Base-by-base conservation (phyloP, 768 basidiomycete genomes). In the Cubamyces sp. region DNA sequence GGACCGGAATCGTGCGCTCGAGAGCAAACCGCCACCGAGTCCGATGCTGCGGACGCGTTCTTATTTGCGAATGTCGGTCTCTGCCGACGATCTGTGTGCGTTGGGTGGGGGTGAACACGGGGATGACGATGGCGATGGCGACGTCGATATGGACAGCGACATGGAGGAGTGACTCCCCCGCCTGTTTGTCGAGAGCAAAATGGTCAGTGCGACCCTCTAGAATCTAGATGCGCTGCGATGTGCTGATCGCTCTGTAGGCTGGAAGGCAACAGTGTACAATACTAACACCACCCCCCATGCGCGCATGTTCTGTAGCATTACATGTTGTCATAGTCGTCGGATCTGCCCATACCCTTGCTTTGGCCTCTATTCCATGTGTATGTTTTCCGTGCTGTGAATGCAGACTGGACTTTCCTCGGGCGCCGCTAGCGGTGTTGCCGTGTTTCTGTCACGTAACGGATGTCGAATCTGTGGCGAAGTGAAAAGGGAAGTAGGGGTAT, bases 1-100 rank as follows among this genome's bases (percentile, higher is more conserved):
- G 58, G 78, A 82, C 42, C 69, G 71, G 2, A 71, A 53, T 19
- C 74, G 79, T 41, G 74, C 78, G 21, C 69, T 81, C 52, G 72
- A 76, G 43, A 77, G 74, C 58, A 74, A 76, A 47, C 78, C 70
- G 56, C 48, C 64, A 16, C 68, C 67, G 3, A 45, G 34, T 14
- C 18, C 57, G 46, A 66, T 66, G 7, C 67, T 66, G 57, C 74
- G 75, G 26, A 59, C 64, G 39, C 64, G 40, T 47, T 77, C 79
- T 30, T 59, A 73, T 6, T 69, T 81, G 46, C 74, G 71, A 15
- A 59, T 52, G 23, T 69, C 54, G 46, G 61, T 67, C 21, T 58
- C 55, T 34, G 42, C 45, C 41, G 66, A 70, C 25, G 69, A 70
- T 21, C 21, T 57, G 11, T 56, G 6, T 40, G 23, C 45, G 40